A percentile compares a stretch with the other conserved stretches of the same genome.
Evolutionary conservation across 108 stramenopile species (phyloP).

Genomic region (Nitzschia sp.): DNA sequence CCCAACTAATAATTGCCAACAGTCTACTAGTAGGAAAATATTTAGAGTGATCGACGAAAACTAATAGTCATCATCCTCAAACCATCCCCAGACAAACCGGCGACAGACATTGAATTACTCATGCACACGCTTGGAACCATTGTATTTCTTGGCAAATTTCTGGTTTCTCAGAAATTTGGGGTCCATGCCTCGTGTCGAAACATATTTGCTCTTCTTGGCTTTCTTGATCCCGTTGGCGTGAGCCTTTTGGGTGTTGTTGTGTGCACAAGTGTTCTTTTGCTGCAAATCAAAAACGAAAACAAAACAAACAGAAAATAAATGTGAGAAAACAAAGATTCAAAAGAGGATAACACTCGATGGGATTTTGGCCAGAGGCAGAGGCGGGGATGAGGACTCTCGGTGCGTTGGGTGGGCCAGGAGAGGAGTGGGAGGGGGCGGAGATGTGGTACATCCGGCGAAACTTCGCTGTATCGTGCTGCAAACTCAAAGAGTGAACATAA

Average conservation of each 20-base stretch:
- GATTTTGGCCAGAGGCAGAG: too few species aligned
- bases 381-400: too few species aligned
- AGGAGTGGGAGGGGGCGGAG: too few species aligned
- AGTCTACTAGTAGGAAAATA: too few species aligned
- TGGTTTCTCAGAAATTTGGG: constrained; percentile 92
- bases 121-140: constrained; percentile 75
- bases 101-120: constrained; percentile 43
- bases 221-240: constrained; percentile 93
- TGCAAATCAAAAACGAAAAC: constrained; percentile 30
- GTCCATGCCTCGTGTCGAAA: constrained; percentile 86
- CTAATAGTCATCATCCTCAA: not conserved
- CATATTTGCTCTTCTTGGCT: constrained; percentile 79
- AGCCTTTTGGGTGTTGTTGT: constrained; percentile 93
- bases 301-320: not conserved
- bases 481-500: too few species aligned
- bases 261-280: constrained; percentile 95
- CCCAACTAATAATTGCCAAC: too few species aligned
- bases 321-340: not conserved
- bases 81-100: too few species aligned
- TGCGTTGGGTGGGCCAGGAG: too few species aligned
- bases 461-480: too few species aligned
- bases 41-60: too few species aligned
- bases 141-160: constrained; percentile 92
- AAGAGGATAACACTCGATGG: too few species aligned
- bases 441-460: too few species aligned